These are phyloP conservation scores for Phytopythium ostracodes DNA, from an alignment of 352 stramenopile genomes.

Conservation along the genomic window DNA sequence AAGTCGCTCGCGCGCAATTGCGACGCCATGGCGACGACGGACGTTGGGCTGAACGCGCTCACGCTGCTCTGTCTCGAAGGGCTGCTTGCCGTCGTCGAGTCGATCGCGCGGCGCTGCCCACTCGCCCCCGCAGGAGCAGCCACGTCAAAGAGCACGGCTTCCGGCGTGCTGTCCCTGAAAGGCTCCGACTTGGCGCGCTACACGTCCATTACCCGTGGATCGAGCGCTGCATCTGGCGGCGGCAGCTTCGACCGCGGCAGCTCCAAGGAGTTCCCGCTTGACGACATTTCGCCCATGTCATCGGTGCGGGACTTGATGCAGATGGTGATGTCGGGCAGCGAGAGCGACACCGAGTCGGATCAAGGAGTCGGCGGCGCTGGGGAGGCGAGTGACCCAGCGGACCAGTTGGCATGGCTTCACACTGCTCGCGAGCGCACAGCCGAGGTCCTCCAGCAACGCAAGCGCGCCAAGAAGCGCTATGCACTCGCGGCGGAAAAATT, in stretches of 20 bases:
- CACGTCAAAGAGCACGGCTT: constrained; percentile 16
- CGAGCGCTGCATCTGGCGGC: constrained; percentile 15
- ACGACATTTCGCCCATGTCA: constrained; percentile 83
- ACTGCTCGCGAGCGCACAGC: constrained; percentile 82
- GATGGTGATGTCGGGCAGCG: constrained; percentile 71
- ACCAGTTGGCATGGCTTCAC: constrained; percentile 77
- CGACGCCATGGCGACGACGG: constrained; percentile 59
- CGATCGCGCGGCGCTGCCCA: constrained; percentile 84
- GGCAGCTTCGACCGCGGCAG: constrained; percentile 10
- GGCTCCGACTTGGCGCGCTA: constrained; percentile 69
- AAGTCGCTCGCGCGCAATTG: constrained; percentile 90
- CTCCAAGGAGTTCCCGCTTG: constrained; percentile 48
- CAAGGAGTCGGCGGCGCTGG: constrained; percentile 14
- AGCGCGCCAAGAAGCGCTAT: constrained; percentile 91
- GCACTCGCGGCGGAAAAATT: constrained; percentile 91
- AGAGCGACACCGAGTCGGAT: constrained; percentile 73
- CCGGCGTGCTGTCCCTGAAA: constrained; percentile 41
- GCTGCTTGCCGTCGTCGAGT: constrained; percentile 94
- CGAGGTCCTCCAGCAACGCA: constrained; percentile 87
- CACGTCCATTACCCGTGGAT: constrained; percentile 27
- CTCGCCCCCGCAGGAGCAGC: constrained; percentile 30
- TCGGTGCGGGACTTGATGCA: constrained; percentile 84
- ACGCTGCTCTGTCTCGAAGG: constrained; percentile 71
- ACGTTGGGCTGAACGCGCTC: constrained; percentile 62
- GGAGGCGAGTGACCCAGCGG: constrained; percentile 31